These are phyloP conservation scores for Chaetomium tenue DNA, from an alignment of 495 filamentous ascomycete genomes.

Conservation along the genomic window DNA sequence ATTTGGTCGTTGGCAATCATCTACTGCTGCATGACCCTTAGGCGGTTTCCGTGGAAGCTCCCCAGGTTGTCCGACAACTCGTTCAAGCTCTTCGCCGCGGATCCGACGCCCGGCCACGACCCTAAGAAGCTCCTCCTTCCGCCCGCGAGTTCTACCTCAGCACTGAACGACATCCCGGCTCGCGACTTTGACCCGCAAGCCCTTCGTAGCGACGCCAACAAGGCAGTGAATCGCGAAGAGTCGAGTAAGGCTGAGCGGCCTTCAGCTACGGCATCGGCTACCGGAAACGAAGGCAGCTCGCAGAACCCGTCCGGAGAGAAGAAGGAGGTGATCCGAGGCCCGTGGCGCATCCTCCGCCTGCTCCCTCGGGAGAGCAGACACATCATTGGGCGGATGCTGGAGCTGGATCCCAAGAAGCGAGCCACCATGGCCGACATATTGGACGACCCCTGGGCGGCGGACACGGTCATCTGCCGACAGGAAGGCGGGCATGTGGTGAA, in stretches of 20 bases:
- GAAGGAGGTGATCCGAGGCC: conserved; percentile 82
- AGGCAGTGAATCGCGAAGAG: conserved; percentile 22
- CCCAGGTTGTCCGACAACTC: conserved; percentile 90
- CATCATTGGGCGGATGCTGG: conserved; percentile 90
- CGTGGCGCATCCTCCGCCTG: conserved; percentile 88
- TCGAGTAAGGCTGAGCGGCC: conserved; percentile 18
- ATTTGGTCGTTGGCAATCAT: conserved; percentile 99
- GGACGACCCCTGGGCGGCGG: conserved; percentile 83
- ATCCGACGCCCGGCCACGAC: conserved; percentile 59
- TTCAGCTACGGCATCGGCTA: conserved; percentile 5
- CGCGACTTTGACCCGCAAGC: conserved; percentile 42
- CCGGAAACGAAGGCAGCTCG: conserved; percentile 16
- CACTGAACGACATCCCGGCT: conserved; percentile 36
- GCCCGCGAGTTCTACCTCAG: conserved; percentile 41
- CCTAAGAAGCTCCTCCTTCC: conserved; percentile 45
- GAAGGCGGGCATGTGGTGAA: conserved; percentile 45
- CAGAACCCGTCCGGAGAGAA: conserved; percentile 49
- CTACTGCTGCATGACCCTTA: conserved; percentile 97
- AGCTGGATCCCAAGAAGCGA: conserved; percentile 78
- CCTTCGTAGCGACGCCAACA: conserved; percentile 17
- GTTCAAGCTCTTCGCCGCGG: conserved; percentile 84
- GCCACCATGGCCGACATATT: conserved; percentile 83
- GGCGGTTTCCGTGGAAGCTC: conserved; percentile 96
- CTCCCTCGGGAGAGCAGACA: conserved; percentile 85
- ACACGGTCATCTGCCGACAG: conserved; percentile 60